Evolutionary conservation across 768 basidiomycete genomes (phyloP).

Genomic region (Phallus indusiatus): DNA sequence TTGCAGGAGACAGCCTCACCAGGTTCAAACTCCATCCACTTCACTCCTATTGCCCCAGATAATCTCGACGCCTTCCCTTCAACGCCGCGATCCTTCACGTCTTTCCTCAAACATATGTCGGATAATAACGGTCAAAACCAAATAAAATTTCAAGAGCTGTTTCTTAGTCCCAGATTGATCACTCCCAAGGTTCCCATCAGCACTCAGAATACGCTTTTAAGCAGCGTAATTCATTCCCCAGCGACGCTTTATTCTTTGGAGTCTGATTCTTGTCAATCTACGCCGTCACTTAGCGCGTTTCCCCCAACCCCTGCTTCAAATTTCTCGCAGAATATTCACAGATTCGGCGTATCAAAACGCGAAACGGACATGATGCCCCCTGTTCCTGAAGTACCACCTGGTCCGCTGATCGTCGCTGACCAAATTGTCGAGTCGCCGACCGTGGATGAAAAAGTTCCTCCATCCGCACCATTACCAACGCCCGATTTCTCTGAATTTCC

Average conservation of each 20-base stretch:
- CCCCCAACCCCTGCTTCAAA: neutral
- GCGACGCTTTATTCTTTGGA: neutral
- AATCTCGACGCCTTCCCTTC: conserved; percentile 4
- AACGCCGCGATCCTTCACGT: conserved; percentile 1
- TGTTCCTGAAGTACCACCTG: neutral
- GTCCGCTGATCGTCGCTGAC: neutral
- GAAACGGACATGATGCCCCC: neutral
- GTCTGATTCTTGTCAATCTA: neutral
- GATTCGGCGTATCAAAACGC: neutral
- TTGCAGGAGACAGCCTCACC: conserved; percentile 5
- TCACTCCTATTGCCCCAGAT: neutral
- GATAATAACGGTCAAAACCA: neutral
- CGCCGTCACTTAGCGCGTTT: conserved; percentile 7
- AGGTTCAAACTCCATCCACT: conserved; percentile 2
- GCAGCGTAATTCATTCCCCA: neutral
- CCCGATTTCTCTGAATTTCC: neutral
- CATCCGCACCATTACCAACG: neutral
- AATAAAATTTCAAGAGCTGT: neutral
- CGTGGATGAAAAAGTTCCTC: neutral
- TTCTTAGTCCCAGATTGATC: neutral
- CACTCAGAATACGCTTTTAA: too few relatives aligned
- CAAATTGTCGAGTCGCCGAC: neutral
- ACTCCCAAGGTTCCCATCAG: neutral
- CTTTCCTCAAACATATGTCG: neutral
- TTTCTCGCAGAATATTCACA: neutral